Percentiles rank a stretch among this genome's conserved stretches.
Conservation (phyloP, 257 asterid genomes). For the Parsonsia alboflavescens region DNA sequence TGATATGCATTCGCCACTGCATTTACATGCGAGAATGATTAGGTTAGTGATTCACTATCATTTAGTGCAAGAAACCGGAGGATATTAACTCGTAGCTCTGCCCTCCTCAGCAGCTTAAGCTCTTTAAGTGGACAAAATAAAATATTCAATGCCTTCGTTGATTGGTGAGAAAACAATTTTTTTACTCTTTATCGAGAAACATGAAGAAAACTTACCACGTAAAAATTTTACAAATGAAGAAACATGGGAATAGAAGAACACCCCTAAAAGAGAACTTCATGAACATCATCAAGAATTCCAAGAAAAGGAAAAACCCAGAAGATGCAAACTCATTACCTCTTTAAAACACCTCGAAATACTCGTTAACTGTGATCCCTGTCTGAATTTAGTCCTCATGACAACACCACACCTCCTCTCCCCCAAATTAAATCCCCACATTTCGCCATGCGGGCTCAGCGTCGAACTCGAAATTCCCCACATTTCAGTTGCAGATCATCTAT, state of each 20-base stretch:
- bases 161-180: neutral
- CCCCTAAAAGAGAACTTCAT: neutral
- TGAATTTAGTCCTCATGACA: neutral
- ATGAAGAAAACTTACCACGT: too few species aligned
- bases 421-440: neutral
- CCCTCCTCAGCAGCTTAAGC: neutral
- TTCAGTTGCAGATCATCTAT: neutral
- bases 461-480: conserved; percentile 12
- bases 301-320: neutral
- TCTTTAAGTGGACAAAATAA: neutral
- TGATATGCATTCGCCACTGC: neutral
- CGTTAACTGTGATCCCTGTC: conserved; percentile 1
- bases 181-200: neutral
- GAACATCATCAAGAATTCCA: neutral
- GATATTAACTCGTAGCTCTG: neutral
- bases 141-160: neutral
- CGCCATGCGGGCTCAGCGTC: conserved; percentile 1
- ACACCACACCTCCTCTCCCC: conserved; percentile 4
- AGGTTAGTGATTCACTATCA: neutral
- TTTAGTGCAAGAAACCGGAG: neutral
- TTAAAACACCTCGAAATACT: conserved; percentile 3
- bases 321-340: neutral
- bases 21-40: neutral
- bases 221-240: too few species aligned
- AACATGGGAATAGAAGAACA: neutral